Conservation (phyloP, 2,329 filamentous ascomycete species). For the Paecilomyces variotii region DNA sequence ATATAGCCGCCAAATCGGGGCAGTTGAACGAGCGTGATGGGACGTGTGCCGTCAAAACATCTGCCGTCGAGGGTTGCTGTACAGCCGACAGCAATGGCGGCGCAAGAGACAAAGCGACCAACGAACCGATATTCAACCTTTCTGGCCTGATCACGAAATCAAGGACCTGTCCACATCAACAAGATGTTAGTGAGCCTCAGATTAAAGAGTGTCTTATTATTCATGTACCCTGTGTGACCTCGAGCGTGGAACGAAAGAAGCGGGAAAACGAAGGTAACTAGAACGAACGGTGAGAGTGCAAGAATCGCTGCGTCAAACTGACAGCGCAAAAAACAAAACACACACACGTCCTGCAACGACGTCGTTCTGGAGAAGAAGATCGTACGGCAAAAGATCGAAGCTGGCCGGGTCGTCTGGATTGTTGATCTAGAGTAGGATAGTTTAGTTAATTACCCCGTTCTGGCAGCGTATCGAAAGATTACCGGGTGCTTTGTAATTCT, state of each 20-base stretch:
- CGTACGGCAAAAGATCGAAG: background rate
- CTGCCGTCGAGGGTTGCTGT: background rate
- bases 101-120: background rate
- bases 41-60: background rate
- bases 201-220: background rate
- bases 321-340: background rate
- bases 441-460: background rate
- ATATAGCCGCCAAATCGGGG: background rate
- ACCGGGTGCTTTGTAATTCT: background rate
- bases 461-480: background rate
- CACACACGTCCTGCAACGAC: background rate
- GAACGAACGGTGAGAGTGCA: background rate
- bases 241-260: background rate
- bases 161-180: background rate
- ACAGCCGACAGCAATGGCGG: background rate
- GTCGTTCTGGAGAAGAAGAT: background rate
- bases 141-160: background rate
- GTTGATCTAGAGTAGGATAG: background rate
- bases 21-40: background rate
- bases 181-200: background rate
- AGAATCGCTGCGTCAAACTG: background rate
- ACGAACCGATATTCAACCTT: background rate
- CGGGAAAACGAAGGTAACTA: background rate
- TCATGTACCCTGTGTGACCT: background rate
- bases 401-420: background rate